These are phyloP conservation scores for Thuidium tamariscinum DNA, from an alignment of 225 moss, liverwort and hornwort species.

Conservation along the genomic window DNA sequence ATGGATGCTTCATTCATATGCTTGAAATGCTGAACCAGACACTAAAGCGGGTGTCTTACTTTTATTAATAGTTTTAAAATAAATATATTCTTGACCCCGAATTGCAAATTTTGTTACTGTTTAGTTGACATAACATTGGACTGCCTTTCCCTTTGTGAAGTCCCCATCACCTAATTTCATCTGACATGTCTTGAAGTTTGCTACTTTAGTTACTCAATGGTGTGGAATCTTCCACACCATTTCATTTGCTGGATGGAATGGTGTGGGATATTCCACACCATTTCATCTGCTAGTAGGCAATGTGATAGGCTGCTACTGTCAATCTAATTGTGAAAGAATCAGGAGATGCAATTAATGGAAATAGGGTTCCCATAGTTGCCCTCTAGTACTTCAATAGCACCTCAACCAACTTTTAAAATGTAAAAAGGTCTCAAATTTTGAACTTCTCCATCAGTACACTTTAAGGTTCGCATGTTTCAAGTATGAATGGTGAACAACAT, in stretches of 20 bases:
- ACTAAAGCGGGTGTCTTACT: not conserved
- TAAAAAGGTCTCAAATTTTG: not conserved
- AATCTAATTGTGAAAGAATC: not conserved
- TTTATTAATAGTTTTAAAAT: not conserved
- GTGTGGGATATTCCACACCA: no score
- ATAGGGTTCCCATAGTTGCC: not conserved
- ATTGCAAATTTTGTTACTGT: not conserved
- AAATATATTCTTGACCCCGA: not conserved
- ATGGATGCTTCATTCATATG: not conserved
- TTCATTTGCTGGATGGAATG: no score
- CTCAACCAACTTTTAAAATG: not conserved
- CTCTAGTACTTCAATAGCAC: not conserved
- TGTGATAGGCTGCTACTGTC: no score
- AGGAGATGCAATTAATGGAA: not conserved
- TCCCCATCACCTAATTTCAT: no score
- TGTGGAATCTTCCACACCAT: no score
- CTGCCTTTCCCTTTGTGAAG: no score
- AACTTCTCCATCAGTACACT: not conserved
- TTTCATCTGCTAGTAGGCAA: no score
- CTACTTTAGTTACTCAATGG: no score
- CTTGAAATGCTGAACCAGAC: not conserved
- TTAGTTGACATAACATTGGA: no score
- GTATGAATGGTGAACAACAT: not conserved
- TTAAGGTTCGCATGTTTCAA: not conserved
- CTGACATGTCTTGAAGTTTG: no score